Evolutionary conservation across 192 early-diverging fungal species (phyloP).

Genomic region (Fimicolochytrium jonesii): DNA sequence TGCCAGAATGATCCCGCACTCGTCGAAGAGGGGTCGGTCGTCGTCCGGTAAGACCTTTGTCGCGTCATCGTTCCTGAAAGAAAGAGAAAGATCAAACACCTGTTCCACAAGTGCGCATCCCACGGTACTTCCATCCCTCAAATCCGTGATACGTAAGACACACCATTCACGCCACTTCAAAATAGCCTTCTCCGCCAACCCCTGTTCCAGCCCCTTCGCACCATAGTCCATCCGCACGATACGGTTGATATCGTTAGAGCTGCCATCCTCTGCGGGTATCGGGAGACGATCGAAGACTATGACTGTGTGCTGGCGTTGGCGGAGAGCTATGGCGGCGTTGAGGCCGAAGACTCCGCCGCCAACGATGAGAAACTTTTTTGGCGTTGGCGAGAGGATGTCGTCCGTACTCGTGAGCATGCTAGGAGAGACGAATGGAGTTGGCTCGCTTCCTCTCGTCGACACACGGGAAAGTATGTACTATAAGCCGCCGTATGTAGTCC

Average conservation of each 20-base stretch:
- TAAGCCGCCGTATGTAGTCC: too few species aligned
- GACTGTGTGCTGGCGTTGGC: slow-evolving; percentile 5
- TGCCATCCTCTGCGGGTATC: slow-evolving; percentile 27
- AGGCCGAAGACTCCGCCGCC: slow-evolving; percentile 42
- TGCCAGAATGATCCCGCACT: slow-evolving; percentile 24
- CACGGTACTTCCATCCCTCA: too few species aligned
- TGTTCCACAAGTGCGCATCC: too few species aligned
- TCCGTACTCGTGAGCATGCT: too few species aligned
- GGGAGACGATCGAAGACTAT: slow-evolving; percentile 26
- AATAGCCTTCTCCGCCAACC: slow-evolving; percentile 24
- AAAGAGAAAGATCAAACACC: too few species aligned
- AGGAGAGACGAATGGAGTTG: too few species aligned
- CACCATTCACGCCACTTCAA: slow-evolving; percentile 19
- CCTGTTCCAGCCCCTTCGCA: slow-evolving; percentile 12
- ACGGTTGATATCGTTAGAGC: slow-evolving; percentile 36
- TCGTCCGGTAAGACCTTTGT: not conserved
- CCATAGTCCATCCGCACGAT: slow-evolving; percentile 31
- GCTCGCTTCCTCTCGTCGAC: too few species aligned
- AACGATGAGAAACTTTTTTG: too few species aligned
- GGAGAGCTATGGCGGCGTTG: slow-evolving; percentile 25
- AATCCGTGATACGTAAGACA: too few species aligned
- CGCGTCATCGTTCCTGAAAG: slow-evolving; percentile 12
- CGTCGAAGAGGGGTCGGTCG: slow-evolving; percentile 15
- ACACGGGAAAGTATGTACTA: too few species aligned
- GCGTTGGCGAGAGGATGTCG: too few species aligned